Evolutionary conservation across 768 basidiomycete species (phyloP), one percentile per base, ranked within the genome.

Genomic region (Dendrothele bispora): DNA sequence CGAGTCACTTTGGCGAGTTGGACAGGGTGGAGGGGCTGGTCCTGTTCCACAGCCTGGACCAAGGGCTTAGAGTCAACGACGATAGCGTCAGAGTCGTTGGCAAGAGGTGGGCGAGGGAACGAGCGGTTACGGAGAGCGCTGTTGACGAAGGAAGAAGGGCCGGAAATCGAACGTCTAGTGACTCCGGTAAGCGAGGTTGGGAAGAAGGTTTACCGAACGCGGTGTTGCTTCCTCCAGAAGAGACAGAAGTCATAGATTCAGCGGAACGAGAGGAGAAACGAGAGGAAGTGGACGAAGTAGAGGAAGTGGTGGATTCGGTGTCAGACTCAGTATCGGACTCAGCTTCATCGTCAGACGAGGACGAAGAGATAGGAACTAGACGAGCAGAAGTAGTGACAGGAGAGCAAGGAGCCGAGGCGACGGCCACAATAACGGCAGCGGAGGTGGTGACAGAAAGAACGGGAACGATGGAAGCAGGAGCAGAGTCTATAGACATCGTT

Each of bases 321-420:
- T 47, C 46, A 39, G 46, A 47, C 27, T 38, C 46, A 15, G 46
- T 37, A 7, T 47, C 46, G 8, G 46, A 29, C 30, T 47, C 46
- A 24, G 25, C 29, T 22, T 37, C 35, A 20, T 37, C 25, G 22
- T 30, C 25, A 40, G n/a, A n/a, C n/a, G n/a, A n/a, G n/a, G n/a
- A n/a, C n/a, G n/a, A n/a, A n/a, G n/a, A n/a, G n/a, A n/a, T n/a
- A n/a, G n/a, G n/a, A n/a, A n/a, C n/a, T n/a, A n/a, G n/a, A n/a
- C n/a, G n/a, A n/a, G n/a, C n/a, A n/a, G n/a, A n/a, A n/a, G n/a
- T n/a, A n/a, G n/a, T n/a, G n/a, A n/a, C n/a, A n/a, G n/a, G n/a
- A n/a, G n/a, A n/a, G n/a, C n/a, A n/a, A n/a, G n/a, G n/a, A n/a
- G n/a, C n/a, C n/a, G n/a, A n/a, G n/a, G n/a, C n/a, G n/a, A n/a